These are phyloP conservation scores for Dryadomyces quercivorus DNA, from an alignment of 2,329 filamentous ascomycete species.

Conservation along the genomic window DNA sequence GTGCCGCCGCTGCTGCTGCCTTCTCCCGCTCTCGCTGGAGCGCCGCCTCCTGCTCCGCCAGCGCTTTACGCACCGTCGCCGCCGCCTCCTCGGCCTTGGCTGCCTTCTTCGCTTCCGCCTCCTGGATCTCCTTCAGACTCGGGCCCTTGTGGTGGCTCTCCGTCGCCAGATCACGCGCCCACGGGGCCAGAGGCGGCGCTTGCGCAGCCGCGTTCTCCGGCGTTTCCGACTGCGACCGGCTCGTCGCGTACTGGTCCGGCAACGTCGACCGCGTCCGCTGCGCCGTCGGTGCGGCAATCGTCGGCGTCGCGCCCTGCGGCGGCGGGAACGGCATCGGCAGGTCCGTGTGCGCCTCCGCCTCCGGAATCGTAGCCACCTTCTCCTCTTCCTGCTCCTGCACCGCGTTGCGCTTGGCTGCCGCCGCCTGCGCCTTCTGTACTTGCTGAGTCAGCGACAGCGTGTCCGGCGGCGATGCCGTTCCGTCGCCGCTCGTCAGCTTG, in stretches of 20 bases:
- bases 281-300: constrained; percentile 77
- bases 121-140: constrained; percentile 92
- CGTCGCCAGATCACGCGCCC: constrained; percentile 75
- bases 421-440: constrained; percentile 60
- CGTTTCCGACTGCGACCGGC: constrained; percentile 65
- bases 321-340: constrained; percentile 67
- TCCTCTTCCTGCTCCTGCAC: constrained; percentile 23
- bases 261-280: constrained; percentile 76
- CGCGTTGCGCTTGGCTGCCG: constrained; percentile 46
- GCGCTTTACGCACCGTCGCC: constrained; percentile 61
- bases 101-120: constrained; percentile 84
- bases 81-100: constrained; percentile 78
- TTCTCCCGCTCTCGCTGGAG: constrained; percentile 48
- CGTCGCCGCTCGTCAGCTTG: constrained; percentile 2
- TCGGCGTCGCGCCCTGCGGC: constrained; percentile 62
- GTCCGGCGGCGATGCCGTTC: constrained; percentile 19
- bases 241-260: constrained; percentile 52
- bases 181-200: constrained; percentile 71
- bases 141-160: constrained; percentile 71
- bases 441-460: constrained; percentile 68
- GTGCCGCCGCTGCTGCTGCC: constrained; percentile 42
- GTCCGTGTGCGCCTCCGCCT: constrained; percentile 39
- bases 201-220: constrained; percentile 39
- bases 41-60: constrained; percentile 66
- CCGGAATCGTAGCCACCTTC: too few relatives aligned